These are phyloP conservation scores for Xylaria telfairii DNA, from an alignment of 495 filamentous ascomycete species.

Conservation along the genomic window DNA sequence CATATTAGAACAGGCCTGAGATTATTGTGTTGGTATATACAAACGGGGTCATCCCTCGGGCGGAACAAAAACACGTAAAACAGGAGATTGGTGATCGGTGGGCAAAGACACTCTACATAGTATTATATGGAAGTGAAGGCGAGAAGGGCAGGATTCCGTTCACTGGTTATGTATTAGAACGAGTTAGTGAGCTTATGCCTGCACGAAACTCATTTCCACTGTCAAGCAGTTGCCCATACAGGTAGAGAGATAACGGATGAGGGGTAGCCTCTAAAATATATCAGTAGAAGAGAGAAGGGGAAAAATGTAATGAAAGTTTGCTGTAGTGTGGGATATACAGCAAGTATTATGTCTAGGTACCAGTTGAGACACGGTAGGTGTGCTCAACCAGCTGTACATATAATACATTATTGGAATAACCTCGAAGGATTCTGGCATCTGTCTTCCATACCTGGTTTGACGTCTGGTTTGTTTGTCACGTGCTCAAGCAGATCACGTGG, in stretches of 20 bases:
- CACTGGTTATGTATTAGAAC: background rate
- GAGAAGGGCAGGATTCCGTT: background rate
- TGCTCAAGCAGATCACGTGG: background rate
- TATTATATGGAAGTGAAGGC: background rate
- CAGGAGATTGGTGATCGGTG: background rate
- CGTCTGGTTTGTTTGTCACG: background rate
- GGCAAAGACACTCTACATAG: background rate
- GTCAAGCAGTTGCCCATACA: background rate
- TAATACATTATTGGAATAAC: background rate
- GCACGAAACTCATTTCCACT: background rate
- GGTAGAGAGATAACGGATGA: background rate
- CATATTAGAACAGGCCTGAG: background rate
- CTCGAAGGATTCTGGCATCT: background rate
- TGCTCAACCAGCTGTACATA: no score
- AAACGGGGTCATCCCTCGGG: background rate
- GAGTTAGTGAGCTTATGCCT: background rate
- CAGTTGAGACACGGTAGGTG: background rate
- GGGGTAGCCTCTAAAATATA: background rate
- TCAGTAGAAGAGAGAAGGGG: background rate
- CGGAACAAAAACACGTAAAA: background rate
- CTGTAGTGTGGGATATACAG: background rate
- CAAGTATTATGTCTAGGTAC: background rate
- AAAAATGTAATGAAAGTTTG: background rate
- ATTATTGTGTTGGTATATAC: conserved; percentile 6
- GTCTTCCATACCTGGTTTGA: background rate